These are phyloP conservation scores for Colletotrichum cuscutae DNA, from an alignment of 2,329 filamentous ascomycete genomes.

Conservation along the genomic window DNA sequence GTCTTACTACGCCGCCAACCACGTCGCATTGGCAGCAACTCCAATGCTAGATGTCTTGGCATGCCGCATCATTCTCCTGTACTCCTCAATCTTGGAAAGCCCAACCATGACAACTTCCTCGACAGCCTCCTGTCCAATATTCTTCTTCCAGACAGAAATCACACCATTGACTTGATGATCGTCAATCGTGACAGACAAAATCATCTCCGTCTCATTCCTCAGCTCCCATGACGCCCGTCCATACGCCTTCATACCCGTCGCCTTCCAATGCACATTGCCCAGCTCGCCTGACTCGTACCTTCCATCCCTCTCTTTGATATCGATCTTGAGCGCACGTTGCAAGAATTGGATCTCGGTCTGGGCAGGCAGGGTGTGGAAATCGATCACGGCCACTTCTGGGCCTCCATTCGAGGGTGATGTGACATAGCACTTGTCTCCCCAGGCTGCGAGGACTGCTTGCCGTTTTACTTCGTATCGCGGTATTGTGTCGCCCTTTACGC, in stretches of 20 bases:
- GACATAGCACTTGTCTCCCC: conserved; percentile 12
- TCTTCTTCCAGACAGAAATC: conserved; percentile 10
- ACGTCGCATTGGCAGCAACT: conserved; percentile 1
- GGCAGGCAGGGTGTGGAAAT: background rate
- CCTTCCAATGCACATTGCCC: conserved; percentile 2
- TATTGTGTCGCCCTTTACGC: conserved; percentile 3
- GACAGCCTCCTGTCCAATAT: background rate
- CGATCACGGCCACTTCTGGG: conserved; percentile 11
- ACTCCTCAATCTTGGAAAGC: conserved; percentile 21
- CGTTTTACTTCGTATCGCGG: conserved; percentile 26
- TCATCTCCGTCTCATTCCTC: conserved; percentile 2
- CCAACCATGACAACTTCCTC: conserved; percentile 22
- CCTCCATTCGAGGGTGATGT: conserved; percentile 4
- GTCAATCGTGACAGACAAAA: conserved; percentile 5
- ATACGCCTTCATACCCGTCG: conserved; percentile 11
- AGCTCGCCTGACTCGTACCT: background rate
- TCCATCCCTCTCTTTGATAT: background rate
- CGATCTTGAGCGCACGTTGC: background rate
- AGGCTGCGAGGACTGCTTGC: background rate
- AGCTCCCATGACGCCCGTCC: conserved; percentile 20
- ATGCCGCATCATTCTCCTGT: conserved; percentile 9
- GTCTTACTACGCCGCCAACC: background rate
- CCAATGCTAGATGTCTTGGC: conserved; percentile 2
- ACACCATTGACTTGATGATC: conserved; percentile 16
- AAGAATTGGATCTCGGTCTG: background rate